These are phyloP conservation scores for Nothomitra cinnamomea DNA, from an alignment of 2,329 filamentous ascomycete genomes.

Conservation along the genomic window DNA sequence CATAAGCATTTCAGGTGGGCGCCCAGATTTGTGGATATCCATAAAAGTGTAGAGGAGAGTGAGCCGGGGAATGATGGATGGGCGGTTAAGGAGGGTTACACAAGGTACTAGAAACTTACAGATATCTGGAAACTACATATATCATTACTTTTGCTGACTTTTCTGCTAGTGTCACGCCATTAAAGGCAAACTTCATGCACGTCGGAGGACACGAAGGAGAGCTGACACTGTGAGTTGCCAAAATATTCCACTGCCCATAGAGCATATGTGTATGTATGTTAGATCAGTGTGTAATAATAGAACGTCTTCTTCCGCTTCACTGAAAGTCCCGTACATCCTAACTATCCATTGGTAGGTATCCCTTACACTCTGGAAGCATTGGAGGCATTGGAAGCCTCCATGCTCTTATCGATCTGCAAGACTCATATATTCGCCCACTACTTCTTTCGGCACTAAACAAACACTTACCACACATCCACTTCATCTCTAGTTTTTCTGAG, in stretches of 20 bases:
- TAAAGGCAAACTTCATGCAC: constrained; percentile 89
- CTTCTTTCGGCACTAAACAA: constrained; percentile 55
- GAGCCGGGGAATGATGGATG: constrained; percentile 80
- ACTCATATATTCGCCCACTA: constrained; percentile 76
- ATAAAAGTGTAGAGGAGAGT: constrained; percentile 66
- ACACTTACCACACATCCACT: constrained; percentile 36
- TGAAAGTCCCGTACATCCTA: neutral
- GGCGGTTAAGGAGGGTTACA: constrained; percentile 74
- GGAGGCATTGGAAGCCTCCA: constrained; percentile 32
- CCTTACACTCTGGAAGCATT: constrained; percentile 13
- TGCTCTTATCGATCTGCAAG: constrained; percentile 69
- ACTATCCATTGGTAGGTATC: constrained; percentile 1
- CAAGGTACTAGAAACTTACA: constrained; percentile 41
- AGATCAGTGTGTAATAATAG: neutral
- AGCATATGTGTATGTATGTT: neutral
- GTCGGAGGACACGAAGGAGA: constrained; percentile 48
- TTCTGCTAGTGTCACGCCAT: constrained; percentile 56
- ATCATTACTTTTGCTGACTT: neutral
- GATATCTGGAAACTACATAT: neutral
- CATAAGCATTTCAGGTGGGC: constrained; percentile 94
- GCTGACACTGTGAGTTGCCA: constrained; percentile 64
- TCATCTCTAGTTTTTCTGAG: constrained; percentile 34
- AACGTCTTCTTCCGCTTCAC: neutral
- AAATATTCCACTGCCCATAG: neutral
- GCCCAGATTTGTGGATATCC: constrained; percentile 72